Conservation (phyloP, 1,284 basidiomycete genomes). For the Leccinum huronense region DNA sequence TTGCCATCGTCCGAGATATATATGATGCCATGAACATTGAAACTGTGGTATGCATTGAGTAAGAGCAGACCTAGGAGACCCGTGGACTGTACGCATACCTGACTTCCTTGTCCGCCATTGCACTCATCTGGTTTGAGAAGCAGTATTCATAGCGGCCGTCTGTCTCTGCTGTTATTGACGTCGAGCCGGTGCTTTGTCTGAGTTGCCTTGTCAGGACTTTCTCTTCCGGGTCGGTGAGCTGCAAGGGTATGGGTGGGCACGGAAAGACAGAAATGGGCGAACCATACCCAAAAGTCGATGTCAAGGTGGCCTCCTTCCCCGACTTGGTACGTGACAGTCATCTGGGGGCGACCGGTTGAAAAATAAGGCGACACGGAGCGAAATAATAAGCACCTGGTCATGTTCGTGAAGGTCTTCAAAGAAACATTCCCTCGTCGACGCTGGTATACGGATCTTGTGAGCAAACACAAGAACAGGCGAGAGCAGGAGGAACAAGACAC, state of each 20-base stretch:
- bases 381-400: slow-evolving; percentile 69
- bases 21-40: slow-evolving; percentile 98
- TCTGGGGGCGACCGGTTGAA: slow-evolving; percentile 49
- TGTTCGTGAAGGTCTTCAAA: slow-evolving; percentile 95
- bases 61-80: neutral
- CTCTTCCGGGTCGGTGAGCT: slow-evolving; percentile 80
- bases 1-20: slow-evolving; percentile 85
- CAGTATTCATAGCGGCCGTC: slow-evolving; percentile 95
- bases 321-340: slow-evolving; percentile 99
- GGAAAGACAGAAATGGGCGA: neutral
- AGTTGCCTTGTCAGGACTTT: slow-evolving; percentile 74
- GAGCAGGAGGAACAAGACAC: slow-evolving; percentile 43
- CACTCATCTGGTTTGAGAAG: slow-evolving; percentile 98
- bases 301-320: slow-evolving; percentile 95
- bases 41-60: slow-evolving; percentile 50
- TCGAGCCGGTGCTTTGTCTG: slow-evolving; percentile 87
- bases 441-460: slow-evolving; percentile 70
- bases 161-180: slow-evolving; percentile 81
- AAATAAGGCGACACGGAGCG: neutral
- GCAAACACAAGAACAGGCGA: slow-evolving; percentile 48
- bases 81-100: slow-evolving; percentile 53
- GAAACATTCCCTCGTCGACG: slow-evolving; percentile 93
- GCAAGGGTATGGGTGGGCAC: slow-evolving; percentile 9
- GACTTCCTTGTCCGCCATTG: slow-evolving; percentile 92
- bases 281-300: slow-evolving; percentile 89